These are phyloP conservation scores for Trichoderma asperellum DNA, from an alignment of 2,329 filamentous ascomycete species.

Conservation along the genomic window DNA sequence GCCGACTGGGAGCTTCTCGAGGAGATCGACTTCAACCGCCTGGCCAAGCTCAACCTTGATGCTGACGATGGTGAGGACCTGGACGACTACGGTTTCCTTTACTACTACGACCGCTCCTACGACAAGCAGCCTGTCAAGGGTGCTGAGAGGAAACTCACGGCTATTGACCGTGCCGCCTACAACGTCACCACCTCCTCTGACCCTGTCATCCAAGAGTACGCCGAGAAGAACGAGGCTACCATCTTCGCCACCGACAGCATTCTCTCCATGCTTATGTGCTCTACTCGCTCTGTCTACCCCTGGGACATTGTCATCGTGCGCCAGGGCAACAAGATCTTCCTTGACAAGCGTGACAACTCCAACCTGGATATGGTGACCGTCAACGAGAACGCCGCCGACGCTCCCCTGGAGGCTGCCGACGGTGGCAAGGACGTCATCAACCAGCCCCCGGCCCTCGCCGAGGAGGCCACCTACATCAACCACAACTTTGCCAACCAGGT, in stretches of 20 bases:
- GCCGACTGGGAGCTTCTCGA: slow-evolving; percentile 94
- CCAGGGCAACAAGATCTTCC: slow-evolving; percentile 95
- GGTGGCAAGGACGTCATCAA: slow-evolving; percentile 94
- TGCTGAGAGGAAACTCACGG: slow-evolving; percentile 81
- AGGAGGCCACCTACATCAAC: slow-evolving; percentile 99
- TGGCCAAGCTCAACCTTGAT: slow-evolving; percentile 94
- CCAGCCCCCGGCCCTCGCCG: slow-evolving; percentile 87
- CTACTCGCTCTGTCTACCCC: slow-evolving; percentile 92
- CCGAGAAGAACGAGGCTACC: slow-evolving; percentile 92
- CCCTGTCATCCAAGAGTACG: slow-evolving; percentile 93
- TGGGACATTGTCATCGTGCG: slow-evolving; percentile 96
- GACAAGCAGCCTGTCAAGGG: slow-evolving; percentile 93
- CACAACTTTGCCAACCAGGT: slow-evolving; percentile 99
- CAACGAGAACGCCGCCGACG: slow-evolving; percentile 97
- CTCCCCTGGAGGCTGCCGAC: slow-evolving; percentile 87
- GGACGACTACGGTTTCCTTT: slow-evolving; percentile 93
- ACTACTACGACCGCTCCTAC: slow-evolving; percentile 96
- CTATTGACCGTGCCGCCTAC: slow-evolving; percentile 93
- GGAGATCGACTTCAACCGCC: slow-evolving; percentile 97
- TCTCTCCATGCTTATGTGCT: slow-evolving; percentile 98
- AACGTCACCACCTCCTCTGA: slow-evolving; percentile 97
- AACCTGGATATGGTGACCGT: slow-evolving; percentile 97
- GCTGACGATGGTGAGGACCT: slow-evolving; percentile 93
- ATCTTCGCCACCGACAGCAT: slow-evolving; percentile 98
- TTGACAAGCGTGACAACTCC: slow-evolving; percentile 97